phyloP scores from a whole-genome alignment of 1,139 yeast species.

The Citeromyces hawaiiensis region DNA sequence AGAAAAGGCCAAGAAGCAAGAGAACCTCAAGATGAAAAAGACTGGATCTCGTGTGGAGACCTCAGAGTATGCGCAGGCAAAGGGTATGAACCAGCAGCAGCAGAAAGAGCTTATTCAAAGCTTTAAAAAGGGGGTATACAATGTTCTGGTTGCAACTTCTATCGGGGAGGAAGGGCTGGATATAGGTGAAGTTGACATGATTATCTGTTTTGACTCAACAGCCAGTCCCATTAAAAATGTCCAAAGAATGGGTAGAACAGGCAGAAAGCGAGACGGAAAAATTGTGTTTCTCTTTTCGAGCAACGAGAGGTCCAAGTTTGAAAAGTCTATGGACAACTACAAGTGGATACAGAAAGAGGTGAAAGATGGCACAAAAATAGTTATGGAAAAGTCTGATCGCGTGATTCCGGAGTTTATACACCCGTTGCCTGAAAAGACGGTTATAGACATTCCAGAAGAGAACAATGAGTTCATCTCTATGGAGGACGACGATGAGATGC shows the following conservation, averaged over 20 bases:
- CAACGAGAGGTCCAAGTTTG: slow-evolving; percentile 68
- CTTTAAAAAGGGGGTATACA: slow-evolving; percentile 60
- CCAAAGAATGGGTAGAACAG: slow-evolving; percentile 97
- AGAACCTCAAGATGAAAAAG: slow-evolving; percentile 4
- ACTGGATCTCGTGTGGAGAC: slow-evolving; percentile 19
- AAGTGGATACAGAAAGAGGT: slow-evolving; percentile 61
- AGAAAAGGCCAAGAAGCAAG: slow-evolving; percentile 5
- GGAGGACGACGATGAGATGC: slow-evolving; percentile 59
- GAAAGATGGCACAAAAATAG: slow-evolving; percentile 26
- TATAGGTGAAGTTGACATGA: slow-evolving; percentile 93
- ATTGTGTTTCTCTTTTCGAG: slow-evolving; percentile 69
- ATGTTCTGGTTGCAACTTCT: slow-evolving; percentile 86
- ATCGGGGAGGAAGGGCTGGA: slow-evolving; percentile 98
- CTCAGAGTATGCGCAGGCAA: slow-evolving; percentile 38
- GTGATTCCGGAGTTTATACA: slow-evolving; percentile 44
- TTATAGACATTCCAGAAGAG: slow-evolving; percentile 59
- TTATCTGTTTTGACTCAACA: slow-evolving; percentile 86
- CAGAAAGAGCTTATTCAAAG: slow-evolving; percentile 63
- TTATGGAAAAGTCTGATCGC: slow-evolving; percentile 36
- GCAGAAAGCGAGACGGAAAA: slow-evolving; percentile 83
- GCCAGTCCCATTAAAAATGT: slow-evolving; percentile 87
- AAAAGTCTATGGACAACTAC: slow-evolving; percentile 78
- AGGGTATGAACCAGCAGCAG: slow-evolving; percentile 58
- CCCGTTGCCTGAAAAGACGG: slow-evolving; percentile 44
- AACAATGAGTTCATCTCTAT: slow-evolving; percentile 36